Conservation (phyloP, 208 protist species). For the Acanthamoeba triangularis region DNA sequence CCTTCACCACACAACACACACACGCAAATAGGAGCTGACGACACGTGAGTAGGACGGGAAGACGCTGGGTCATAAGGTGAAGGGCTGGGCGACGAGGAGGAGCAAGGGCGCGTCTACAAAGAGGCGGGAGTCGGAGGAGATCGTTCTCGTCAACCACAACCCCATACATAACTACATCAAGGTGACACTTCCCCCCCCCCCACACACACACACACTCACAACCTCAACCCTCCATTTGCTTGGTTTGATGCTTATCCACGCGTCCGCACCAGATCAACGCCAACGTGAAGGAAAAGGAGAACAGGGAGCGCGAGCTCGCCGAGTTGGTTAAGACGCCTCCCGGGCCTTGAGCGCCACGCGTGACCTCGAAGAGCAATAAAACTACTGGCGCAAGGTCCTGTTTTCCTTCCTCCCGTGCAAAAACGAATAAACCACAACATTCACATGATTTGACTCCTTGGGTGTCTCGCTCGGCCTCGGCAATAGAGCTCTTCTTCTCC, state of each 20-base stretch:
- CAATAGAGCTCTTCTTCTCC: no score
- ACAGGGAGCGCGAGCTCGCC: slow-evolving; percentile 19
- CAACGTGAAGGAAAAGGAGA: slow-evolving; percentile 49
- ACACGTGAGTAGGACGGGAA: neutral
- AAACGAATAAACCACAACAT: no score
- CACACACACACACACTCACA: no score
- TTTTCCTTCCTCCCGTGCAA: no score
- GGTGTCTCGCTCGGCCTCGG: no score
- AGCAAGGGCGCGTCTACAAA: neutral
- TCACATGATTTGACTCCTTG: no score
- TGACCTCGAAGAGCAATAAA: no score
- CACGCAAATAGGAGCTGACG: no score
- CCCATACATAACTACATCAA: slow-evolving; percentile 39
- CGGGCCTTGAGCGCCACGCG: neutral
- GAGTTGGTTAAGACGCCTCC: slow-evolving; percentile 1
- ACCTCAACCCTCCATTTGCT: no score
- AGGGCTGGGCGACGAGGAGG: slow-evolving; percentile 4
- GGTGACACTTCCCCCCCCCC: no score
- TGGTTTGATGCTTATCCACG: neutral
- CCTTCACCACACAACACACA: neutral
- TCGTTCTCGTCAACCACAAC: slow-evolving; percentile 16
- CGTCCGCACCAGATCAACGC: neutral
- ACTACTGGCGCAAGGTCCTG: no score
- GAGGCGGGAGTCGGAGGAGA: slow-evolving; percentile 23
- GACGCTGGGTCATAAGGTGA: slow-evolving; percentile 12